A percentile compares a stretch with the other conserved stretches of the same genome.
These are phyloP conservation scores for Quercus gilva DNA, from an alignment of 306 rosid genomes.

Conservation along the genomic window DNA sequence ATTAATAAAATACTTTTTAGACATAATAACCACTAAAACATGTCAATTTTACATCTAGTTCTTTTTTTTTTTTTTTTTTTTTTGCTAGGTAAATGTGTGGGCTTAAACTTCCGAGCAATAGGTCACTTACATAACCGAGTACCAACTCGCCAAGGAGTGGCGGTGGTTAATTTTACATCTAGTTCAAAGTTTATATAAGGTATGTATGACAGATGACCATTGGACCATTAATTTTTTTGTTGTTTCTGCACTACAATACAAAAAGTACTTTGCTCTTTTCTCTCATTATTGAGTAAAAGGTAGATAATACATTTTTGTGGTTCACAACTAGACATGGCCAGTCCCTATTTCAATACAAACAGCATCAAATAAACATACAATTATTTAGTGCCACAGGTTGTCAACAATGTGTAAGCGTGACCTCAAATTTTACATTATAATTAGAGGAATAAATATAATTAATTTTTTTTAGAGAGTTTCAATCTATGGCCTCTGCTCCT, in stretches of 20 bases:
- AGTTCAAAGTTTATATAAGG: background rate
- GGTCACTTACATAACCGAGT: too few species aligned
- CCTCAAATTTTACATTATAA: background rate
- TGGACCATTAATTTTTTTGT: background rate
- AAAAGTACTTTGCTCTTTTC: background rate
- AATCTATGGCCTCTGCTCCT: accelerated
- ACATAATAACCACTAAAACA: background rate
- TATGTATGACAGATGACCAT: background rate
- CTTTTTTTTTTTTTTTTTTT: too few species aligned
- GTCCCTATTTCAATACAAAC: background rate
- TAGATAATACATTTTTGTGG: background rate
- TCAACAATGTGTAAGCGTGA: background rate
- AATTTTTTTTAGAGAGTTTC: too few species aligned
- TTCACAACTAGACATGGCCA: background rate
- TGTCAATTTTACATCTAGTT: background rate
- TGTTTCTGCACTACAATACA: background rate
- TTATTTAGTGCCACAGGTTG: background rate
- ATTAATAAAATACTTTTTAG: too few species aligned
- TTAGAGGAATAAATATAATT: too few species aligned
- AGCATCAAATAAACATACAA: background rate
- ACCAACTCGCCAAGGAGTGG: too few species aligned
- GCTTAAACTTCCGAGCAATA: too few species aligned
- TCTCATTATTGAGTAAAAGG: background rate
- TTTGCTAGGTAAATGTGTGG: too few species aligned
- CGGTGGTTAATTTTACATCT: too few species aligned